Base-by-base conservation (phyloP, 352 stramenopile genomes). In the Phytophthora vignae region DNA sequence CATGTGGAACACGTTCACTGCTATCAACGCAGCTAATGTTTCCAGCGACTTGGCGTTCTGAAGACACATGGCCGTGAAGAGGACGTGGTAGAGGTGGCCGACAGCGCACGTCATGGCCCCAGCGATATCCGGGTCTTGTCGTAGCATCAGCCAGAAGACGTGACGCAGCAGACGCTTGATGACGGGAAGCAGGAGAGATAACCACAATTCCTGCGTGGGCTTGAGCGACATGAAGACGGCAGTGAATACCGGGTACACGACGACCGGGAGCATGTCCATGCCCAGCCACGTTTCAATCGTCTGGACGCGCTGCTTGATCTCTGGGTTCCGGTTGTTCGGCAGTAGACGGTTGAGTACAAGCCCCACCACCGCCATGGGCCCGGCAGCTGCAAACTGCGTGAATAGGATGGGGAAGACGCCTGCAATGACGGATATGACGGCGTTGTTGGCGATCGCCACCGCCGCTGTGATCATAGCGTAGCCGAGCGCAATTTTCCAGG, bases 21-120 rank as follows among this genome's bases (percentile, higher is more conserved):
- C 21, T 2, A 77, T 33, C 10, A 84, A 5, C 2, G 79, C 46
- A 0, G 59, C 36, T 11, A 88, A 48, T 0, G 68, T 81, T 22
- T 67, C 55, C 0, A 68, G 22, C 5, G 80, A 85, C 33, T 82
- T 80, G 21, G 77, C 55, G n/a, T 71, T 82, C 55, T 88, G 77
- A 5, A 88, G 60, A 19, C 69, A 85, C 62, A 64, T 73, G 8
- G 59, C 73, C 0, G 67, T 72, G 49, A 88, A 85, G 4, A 85
- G 67, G 0, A 77, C 58, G 57, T 85, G 80, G 53, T 82, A 85
- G 11, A 81, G 50, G 38, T 85, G 77, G 0, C 58, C 46, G 29
- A 68, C 67, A 4, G 61, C 72, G 27, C 52, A 60, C 21, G 50
- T 71, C 38, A 55, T 63, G 40, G 61, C 83, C 71, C 59, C 54